These are phyloP conservation scores for Tolypocladium ovalisporum DNA, from an alignment of 2,329 filamentous ascomycete species.

Conservation along the genomic window DNA sequence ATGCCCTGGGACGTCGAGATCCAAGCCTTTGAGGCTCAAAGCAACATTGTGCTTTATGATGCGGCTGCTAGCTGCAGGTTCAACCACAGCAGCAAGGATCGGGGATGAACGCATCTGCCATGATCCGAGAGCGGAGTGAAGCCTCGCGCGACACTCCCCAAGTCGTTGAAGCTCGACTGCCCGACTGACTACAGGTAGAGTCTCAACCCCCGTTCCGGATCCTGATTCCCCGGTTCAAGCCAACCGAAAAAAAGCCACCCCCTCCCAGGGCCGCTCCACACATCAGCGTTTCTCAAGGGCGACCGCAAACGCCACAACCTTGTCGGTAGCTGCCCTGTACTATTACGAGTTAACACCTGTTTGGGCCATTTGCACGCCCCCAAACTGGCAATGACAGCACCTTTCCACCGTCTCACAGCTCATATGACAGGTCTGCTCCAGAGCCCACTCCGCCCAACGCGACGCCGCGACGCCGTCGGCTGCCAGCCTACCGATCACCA, in stretches of 20 bases:
- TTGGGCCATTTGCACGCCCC: not conserved
- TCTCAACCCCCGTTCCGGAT: not conserved
- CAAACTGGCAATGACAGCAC: constrained; percentile 10
- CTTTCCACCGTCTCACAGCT: constrained; percentile 15
- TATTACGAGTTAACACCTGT: not conserved
- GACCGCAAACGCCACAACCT: constrained; percentile 4
- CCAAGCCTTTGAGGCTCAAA: not conserved
- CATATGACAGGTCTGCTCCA: constrained; percentile 25
- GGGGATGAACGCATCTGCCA: not conserved
- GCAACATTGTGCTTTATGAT: not conserved
- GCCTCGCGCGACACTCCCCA: not conserved
- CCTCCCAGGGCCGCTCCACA: constrained; percentile 1
- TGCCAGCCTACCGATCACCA: constrained; percentile 16
- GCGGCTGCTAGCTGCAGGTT: not conserved
- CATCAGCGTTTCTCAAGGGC: constrained; percentile 3
- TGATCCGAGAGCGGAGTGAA: too few relatives aligned
- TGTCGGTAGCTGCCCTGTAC: not conserved
- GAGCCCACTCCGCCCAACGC: constrained; percentile 8
- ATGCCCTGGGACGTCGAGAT: not conserved
- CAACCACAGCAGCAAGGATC: not conserved
- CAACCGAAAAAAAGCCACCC: not conserved
- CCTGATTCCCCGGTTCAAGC: not conserved
- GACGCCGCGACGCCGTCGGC: constrained; percentile 10
- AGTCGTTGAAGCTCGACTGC: not conserved
- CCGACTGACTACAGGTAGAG: not conserved